Percentiles rank a stretch among this genome's conserved stretches.
Evolutionary conservation across 139 green algal genomes (phyloP).

Genomic region (Chlorella sorokiniana): DNA sequence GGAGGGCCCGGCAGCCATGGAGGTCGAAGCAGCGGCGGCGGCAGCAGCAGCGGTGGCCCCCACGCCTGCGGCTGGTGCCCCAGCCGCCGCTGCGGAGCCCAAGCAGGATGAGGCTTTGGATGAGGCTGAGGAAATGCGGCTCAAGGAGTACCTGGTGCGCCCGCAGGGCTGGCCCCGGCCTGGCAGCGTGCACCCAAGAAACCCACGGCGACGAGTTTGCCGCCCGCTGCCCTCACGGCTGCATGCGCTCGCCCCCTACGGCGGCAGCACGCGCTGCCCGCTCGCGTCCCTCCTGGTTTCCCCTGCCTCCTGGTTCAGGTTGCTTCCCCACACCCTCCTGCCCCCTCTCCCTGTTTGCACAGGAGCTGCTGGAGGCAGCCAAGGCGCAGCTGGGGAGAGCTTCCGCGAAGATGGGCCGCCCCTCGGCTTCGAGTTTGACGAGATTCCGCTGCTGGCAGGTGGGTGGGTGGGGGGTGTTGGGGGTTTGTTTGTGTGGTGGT

Average conservation of each 20-base stretch:
- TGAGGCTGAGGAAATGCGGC: background rate
- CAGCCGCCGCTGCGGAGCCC: background rate
- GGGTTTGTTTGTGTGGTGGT: background rate
- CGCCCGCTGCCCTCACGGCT: too few species aligned
- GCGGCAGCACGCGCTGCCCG: too few species aligned
- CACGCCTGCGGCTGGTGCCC: background rate
- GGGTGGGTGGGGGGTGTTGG: background rate
- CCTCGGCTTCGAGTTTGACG: conserved; percentile 70
- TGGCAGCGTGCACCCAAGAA: too few species aligned
- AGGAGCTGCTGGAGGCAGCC: conserved; percentile 58
- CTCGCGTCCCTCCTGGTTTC: background rate
- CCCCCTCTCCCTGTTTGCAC: background rate
- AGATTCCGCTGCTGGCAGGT: background rate
- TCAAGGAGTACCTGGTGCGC: conserved; percentile 15
- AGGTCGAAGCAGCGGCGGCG: conserved; percentile 2
- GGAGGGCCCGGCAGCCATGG: background rate
- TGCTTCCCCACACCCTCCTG: background rate
- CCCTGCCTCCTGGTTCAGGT: background rate
- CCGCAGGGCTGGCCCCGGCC: background rate
- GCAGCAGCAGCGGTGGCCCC: background rate
- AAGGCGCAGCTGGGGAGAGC: conserved; percentile 51
- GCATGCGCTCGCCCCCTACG: background rate
- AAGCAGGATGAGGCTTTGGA: conserved; percentile 4
- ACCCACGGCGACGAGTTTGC: too few species aligned
- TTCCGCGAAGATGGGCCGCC: conserved; percentile 73